phyloP scores from a whole-genome alignment of 2,329 filamentous ascomycete genomes.

The Neopestalotiopsis clavispora region DNA sequence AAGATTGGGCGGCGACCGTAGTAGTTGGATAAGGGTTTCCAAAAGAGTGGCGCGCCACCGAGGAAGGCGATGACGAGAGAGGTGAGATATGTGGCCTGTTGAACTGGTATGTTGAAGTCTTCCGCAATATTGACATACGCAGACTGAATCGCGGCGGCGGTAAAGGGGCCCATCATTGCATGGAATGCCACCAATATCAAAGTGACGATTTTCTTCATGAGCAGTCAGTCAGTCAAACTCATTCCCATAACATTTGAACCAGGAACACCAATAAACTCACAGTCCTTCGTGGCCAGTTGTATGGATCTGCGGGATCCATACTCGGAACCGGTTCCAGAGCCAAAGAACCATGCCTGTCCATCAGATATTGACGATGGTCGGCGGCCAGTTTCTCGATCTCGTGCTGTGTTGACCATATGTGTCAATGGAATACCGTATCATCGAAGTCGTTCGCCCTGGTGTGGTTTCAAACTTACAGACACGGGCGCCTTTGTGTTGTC shows the following conservation, averaged over 20 bases:
- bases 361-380: slow-evolving; percentile 54
- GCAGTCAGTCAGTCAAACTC: neutral
- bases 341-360: slow-evolving; percentile 57
- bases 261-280: slow-evolving; percentile 29
- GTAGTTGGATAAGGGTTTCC: slow-evolving; percentile 58
- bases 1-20: slow-evolving; percentile 61
- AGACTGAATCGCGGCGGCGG: slow-evolving; percentile 56
- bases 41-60: slow-evolving; percentile 58
- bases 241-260: neutral
- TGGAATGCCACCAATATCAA: slow-evolving; percentile 60
- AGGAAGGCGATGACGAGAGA: slow-evolving; percentile 60
- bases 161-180: slow-evolving; percentile 62
- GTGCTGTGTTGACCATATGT: neutral
- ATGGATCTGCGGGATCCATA: slow-evolving; percentile 55
- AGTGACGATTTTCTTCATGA: slow-evolving; percentile 54
- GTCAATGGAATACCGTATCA: neutral
- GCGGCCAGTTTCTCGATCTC: slow-evolving; percentile 37
- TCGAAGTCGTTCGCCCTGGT: too few relatives aligned
- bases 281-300: slow-evolving; percentile 60
- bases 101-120: slow-evolving; percentile 53
- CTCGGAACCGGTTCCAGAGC: slow-evolving; percentile 58
- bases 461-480: neutral
- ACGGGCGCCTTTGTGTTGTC: neutral
- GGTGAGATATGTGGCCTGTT: slow-evolving; percentile 56
- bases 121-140: slow-evolving; percentile 57